These are phyloP conservation scores for Microdochium nivale DNA, from an alignment of 2,329 filamentous ascomycete genomes.

Conservation along the genomic window DNA sequence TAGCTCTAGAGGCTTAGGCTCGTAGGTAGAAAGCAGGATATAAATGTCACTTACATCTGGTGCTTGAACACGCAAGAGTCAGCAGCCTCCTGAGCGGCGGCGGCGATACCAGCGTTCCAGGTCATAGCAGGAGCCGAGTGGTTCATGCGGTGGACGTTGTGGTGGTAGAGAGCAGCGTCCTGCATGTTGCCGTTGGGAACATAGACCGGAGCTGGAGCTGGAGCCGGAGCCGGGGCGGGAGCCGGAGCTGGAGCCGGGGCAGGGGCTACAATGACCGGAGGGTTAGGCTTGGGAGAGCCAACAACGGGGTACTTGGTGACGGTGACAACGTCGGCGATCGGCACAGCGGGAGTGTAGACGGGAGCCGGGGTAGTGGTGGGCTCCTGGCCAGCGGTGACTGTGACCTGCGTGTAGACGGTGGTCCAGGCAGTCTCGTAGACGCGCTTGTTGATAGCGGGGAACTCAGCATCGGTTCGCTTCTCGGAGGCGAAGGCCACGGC, in stretches of 20 bases:
- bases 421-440: constrained; percentile 17
- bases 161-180: constrained; percentile 52
- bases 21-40: no score
- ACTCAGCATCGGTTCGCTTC: no score
- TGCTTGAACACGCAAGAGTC: constrained; percentile 64
- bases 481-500: constrained; percentile 21
- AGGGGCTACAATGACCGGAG: not conserved
- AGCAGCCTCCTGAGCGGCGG: constrained; percentile 56
- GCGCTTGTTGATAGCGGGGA: constrained; percentile 21
- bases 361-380: constrained; percentile 7
- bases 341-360: not conserved
- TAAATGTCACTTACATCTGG: constrained; percentile 69
- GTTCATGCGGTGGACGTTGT: constrained; percentile 82
- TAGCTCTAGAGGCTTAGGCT: not conserved
- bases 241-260: not conserved
- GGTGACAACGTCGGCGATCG: constrained; percentile 11
- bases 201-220: constrained; percentile 12
- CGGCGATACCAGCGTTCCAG: constrained; percentile 59
- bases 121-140: constrained; percentile 59
- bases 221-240: not conserved
- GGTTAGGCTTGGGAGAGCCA: no score
- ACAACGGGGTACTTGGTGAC: constrained; percentile 7
- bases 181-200: constrained; percentile 16
- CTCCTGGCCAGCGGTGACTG: constrained; percentile 26
- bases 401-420: constrained; percentile 19